These are phyloP conservation scores for Moricandia moricandioides DNA, from an alignment of 345 rosid genomes.

Conservation along the genomic window DNA sequence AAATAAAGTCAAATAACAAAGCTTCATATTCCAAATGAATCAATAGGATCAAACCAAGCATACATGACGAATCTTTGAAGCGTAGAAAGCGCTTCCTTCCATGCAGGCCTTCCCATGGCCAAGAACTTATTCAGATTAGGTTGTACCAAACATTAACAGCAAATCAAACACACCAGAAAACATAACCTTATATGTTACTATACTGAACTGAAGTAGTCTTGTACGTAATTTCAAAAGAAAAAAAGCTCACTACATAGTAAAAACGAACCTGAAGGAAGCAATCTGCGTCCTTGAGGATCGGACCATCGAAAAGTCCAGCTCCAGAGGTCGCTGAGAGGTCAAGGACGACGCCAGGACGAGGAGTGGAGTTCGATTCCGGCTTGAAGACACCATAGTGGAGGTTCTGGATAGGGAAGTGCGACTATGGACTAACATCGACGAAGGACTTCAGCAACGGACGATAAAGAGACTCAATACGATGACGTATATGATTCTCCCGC, in stretches of 20 bases:
- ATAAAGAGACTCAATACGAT: too few species aligned
- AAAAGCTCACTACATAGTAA: not conserved
- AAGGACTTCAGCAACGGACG: constrained; percentile 61
- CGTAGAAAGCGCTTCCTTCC: constrained; percentile 93
- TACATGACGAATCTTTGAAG: constrained; percentile 82
- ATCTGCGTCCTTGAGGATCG: constrained; percentile 57
- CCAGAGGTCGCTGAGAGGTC: constrained; percentile 74
- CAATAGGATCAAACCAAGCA: constrained; percentile 27
- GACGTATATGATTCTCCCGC: too few species aligned
- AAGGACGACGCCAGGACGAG: constrained; percentile 79
- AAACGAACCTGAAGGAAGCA: constrained; percentile 79
- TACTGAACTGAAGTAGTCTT: not conserved
- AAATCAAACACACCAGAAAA: not conserved
- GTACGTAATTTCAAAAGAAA: not conserved
- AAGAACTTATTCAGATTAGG: constrained; percentile 49
- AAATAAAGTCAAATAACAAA: constrained; percentile 1
- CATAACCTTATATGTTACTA: not conserved
- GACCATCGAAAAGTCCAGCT: constrained; percentile 76
- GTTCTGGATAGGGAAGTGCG: constrained; percentile 96
- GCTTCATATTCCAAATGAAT: not conserved
- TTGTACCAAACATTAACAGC: constrained; percentile 37
- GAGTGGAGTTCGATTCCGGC: constrained; percentile 44
- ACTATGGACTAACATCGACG: constrained; percentile 54
- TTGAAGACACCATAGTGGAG: constrained; percentile 89
- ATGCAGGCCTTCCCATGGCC: constrained; percentile 46